Evolutionary conservation across 352 stramenopile species (phyloP).

Genomic region (Thalassiosira exigua): DNA sequence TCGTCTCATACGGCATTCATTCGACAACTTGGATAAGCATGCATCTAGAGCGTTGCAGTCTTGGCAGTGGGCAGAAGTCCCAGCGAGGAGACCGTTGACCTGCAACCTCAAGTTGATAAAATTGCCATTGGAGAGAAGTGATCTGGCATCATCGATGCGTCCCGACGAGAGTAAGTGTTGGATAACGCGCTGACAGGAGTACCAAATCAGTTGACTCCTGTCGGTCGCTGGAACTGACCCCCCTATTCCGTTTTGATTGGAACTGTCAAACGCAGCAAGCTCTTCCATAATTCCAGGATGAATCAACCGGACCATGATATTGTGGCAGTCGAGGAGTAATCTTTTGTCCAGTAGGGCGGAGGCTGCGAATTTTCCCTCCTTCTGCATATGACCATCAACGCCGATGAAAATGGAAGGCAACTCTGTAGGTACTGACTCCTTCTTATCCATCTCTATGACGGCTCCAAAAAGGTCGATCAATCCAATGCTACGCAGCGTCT

Average conservation of each 20-base stretch:
- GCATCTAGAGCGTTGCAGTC: slow-evolving; percentile 32
- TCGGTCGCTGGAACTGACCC: not conserved
- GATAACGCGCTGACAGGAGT: slow-evolving; percentile 36
- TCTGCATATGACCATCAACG: too few relatives aligned
- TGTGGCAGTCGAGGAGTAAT: slow-evolving; percentile 44
- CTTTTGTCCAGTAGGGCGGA: not conserved
- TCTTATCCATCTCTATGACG: slow-evolving; percentile 18
- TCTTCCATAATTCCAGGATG: slow-evolving; percentile 28
- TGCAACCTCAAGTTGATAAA: slow-evolving; percentile 40
- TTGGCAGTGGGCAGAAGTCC: slow-evolving; percentile 29
- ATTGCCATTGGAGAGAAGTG: slow-evolving; percentile 15
- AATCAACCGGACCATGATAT: slow-evolving; percentile 22
- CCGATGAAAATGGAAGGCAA: too few relatives aligned
- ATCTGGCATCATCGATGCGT: slow-evolving; percentile 28
- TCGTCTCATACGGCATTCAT: slow-evolving; percentile 23
- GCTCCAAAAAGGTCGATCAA: slow-evolving; percentile 46
- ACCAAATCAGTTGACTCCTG: slow-evolving; percentile 30
- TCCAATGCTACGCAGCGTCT: slow-evolving; percentile 30
- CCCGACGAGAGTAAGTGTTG: slow-evolving; percentile 34
- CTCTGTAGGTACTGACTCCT: too few relatives aligned
- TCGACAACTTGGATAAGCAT: slow-evolving; percentile 1
- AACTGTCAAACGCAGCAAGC: slow-evolving; percentile 11
- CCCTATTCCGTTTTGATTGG: too few relatives aligned
- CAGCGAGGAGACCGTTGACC: slow-evolving; percentile 24
- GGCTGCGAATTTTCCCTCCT: too few relatives aligned